Percentiles rank a stretch among this genome's conserved stretches.
These are phyloP conservation scores for Claviceps lovelessii DNA, from an alignment of 2,329 filamentous ascomycete genomes.

Conservation along the genomic window DNA sequence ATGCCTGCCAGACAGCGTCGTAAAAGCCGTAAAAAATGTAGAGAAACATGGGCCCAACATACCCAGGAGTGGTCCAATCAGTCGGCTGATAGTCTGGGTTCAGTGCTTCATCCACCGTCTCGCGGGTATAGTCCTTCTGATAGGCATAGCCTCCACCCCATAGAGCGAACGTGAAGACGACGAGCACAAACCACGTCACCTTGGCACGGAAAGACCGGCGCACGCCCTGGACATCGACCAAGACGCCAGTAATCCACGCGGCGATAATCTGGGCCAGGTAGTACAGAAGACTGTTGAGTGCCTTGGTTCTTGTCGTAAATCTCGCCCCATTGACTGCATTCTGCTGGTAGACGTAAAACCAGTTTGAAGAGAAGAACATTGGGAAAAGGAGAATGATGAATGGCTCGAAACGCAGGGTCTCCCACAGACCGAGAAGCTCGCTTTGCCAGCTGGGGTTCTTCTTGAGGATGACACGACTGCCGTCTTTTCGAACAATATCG, in stretches of 20 bases:
- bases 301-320: conserved; percentile 41
- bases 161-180: conserved; percentile 57
- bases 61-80: conserved; percentile 52
- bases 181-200: conserved; percentile 46
- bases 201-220: conserved; percentile 64
- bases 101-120: conserved; percentile 12
- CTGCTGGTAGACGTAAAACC: conserved; percentile 46
- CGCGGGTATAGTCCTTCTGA: conserved; percentile 42
- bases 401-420: conserved; percentile 55
- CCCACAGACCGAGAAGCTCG: conserved; percentile 60
- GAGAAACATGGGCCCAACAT: conserved; percentile 65
- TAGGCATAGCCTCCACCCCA: conserved; percentile 78
- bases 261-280: conserved; percentile 44
- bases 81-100: conserved; percentile 13
- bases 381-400: conserved; percentile 52
- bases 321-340: conserved; percentile 39
- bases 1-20: conserved; percentile 82
- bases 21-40: conserved; percentile 87
- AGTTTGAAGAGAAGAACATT: conserved; percentile 40
- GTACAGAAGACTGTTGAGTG: conserved; percentile 39
- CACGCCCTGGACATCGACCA: conserved; percentile 52
- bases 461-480: conserved; percentile 70
- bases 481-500: conserved; percentile 60
- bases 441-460: conserved; percentile 79
- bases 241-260: conserved; percentile 30